Evolutionary conservation across 257 asterid species (phyloP).

Genomic region (Eucommia ulmoides): DNA sequence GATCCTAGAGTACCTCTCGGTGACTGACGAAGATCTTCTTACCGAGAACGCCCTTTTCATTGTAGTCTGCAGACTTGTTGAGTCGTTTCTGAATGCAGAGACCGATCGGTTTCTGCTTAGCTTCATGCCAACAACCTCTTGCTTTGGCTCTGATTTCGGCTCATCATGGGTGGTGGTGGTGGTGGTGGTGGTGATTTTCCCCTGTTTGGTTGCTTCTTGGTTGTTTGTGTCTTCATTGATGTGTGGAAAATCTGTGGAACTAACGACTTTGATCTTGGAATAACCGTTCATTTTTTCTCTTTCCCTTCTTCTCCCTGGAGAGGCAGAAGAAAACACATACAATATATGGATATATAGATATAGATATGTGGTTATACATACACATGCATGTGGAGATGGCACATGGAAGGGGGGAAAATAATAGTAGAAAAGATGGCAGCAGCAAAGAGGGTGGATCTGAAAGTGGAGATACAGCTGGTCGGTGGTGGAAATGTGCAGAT

Average conservation of each 20-base stretch:
- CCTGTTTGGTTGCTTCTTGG: constrained; percentile 1
- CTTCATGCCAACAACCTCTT: constrained; percentile 9
- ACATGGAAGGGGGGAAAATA: neutral
- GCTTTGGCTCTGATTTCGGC: constrained; percentile 2
- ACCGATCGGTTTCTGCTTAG: constrained; percentile 18
- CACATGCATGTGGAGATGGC: no score
- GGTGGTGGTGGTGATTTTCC: neutral
- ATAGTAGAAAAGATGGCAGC: no score
- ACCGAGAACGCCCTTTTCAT: constrained; percentile 25
- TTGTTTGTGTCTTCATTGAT: neutral
- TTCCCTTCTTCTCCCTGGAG: neutral
- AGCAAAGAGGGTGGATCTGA: no score
- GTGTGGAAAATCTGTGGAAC: constrained; percentile 2
- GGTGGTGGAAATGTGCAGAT: no score
- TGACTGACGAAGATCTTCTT: constrained; percentile 35
- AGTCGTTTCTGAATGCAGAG: constrained; percentile 14
- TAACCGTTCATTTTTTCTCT: constrained; percentile 14
- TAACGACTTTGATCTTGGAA: constrained; percentile 17
- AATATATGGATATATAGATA: neutral
- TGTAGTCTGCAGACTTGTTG: constrained; percentile 9
- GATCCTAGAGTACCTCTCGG: constrained; percentile 41
- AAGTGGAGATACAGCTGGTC: no score
- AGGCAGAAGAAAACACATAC: neutral
- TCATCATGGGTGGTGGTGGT: constrained; percentile 6
- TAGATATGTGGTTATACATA: neutral